Percentiles rank a stretch among this genome's conserved stretches.
These are phyloP conservation scores for Viola pubescens DNA, from an alignment of 441 rosid genomes.

Conservation along the genomic window DNA sequence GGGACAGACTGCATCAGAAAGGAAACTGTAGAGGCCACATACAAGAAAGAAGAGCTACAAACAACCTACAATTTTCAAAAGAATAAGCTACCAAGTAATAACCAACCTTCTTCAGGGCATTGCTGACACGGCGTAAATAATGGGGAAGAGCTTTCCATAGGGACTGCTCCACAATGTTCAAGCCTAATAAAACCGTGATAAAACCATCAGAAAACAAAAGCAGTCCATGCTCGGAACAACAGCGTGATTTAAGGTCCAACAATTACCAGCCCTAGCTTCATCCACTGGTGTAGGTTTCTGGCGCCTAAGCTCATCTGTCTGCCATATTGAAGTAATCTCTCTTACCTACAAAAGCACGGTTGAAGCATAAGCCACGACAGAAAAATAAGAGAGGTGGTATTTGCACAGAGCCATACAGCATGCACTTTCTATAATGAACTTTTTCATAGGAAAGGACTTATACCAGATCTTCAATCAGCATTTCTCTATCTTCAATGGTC, in stretches of 20 bases:
- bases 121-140: constrained; percentile 93
- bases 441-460: constrained; percentile 12
- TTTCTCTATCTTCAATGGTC: constrained; percentile 85
- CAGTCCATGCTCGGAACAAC: too few species aligned
- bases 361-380: background rate
- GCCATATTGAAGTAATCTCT: constrained; percentile 93
- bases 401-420: constrained; percentile 4
- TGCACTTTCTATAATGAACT: background rate
- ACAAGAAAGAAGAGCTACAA: constrained; percentile 6
- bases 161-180: constrained; percentile 95
- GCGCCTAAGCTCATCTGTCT: constrained; percentile 97
- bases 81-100: constrained; percentile 16
- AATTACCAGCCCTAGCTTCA: constrained; percentile 85
- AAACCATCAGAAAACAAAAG: background rate
- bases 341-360: constrained; percentile 51
- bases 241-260: too few species aligned
- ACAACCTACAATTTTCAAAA: constrained; percentile 5
- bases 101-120: constrained; percentile 78
- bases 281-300: constrained; percentile 94
- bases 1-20: background rate
- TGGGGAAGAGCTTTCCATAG: constrained; percentile 96
- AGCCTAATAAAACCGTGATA: constrained; percentile 38
- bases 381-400: background rate
- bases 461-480: constrained; percentile 94
- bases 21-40: background rate